Percentiles rank a stretch among this genome's conserved stretches.
Evolutionary conservation across 2,329 filamentous ascomycete species (phyloP).

Genomic region (Ilyonectria sp.): DNA sequence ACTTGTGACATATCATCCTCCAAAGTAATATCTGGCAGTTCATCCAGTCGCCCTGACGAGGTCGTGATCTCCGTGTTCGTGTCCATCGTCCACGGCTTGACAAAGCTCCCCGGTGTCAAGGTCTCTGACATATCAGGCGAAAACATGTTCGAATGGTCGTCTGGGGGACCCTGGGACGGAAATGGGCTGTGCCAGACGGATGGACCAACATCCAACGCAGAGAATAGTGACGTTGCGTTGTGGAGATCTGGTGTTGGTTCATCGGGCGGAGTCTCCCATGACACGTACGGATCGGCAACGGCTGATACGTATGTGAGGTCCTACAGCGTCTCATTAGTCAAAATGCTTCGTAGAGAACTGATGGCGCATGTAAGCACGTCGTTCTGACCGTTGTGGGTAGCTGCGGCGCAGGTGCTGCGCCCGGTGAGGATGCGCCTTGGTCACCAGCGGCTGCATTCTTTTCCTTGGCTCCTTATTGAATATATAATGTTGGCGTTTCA

Average conservation of each 20-base stretch:
- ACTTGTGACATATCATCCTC: not conserved
- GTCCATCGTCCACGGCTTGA: not conserved
- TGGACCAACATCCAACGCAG: not conserved
- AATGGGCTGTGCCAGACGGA: not conserved
- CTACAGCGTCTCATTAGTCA: not conserved
- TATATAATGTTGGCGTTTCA: not conserved
- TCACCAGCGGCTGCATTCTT: not conserved
- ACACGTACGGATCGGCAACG: constrained; percentile 2
- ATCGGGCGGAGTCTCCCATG: constrained; percentile 13
- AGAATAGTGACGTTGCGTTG: not conserved
- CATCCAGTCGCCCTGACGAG: not conserved
- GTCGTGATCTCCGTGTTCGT: not conserved
- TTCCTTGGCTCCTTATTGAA: not conserved
- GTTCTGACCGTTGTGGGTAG: constrained; percentile 10
- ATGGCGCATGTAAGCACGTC: constrained; percentile 8
- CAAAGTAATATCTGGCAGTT: not conserved
- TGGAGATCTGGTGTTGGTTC: not conserved
- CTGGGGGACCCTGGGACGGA: not conserved
- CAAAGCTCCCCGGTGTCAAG: not conserved
- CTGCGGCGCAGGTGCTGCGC: not conserved
- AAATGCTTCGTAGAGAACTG: not conserved
- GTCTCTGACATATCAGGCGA: not conserved
- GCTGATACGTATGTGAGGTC: not conserved
- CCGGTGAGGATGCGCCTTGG: not conserved
- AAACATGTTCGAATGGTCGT: not conserved